Evolutionary conservation across 106 monocot species (phyloP), one percentile per base, ranked within the genome.

Genomic region (Xerophyta viscosa): DNA sequence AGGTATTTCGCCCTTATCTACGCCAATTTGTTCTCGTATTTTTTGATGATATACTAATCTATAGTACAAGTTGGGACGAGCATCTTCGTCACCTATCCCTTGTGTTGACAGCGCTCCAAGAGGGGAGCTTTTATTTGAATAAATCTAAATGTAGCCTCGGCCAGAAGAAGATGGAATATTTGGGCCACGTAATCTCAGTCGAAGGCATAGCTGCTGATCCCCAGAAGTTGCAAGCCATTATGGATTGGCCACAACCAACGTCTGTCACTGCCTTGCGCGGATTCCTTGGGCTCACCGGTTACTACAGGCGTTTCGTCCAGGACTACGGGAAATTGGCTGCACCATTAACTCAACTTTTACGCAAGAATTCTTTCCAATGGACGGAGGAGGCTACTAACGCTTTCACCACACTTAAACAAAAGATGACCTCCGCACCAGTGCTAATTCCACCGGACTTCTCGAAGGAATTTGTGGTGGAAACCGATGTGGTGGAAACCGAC

Each of bases 161-260:
- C n/a, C n/a, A n/a, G n/a, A n/a, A n/a, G n/a, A n/a, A n/a, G n/a
- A n/a, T n/a, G n/a, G n/a, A n/a, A n/a, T n/a, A n/a, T n/a, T n/a
- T n/a, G n/a, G n/a, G n/a, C n/a, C n/a, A n/a, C n/a, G n/a, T n/a
- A n/a, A n/a, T n/a, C n/a, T n/a, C n/a, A n/a, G n/a, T n/a, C n/a
- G n/a, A n/a, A n/a, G n/a, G n/a, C n/a, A n/a, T n/a, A n/a, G n/a
- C n/a, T n/a, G n/a, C n/a, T n/a, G n/a, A n/a, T n/a, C n/a, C n/a
- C n/a, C n/a, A n/a, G n/a, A n/a, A n/a, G n/a, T n/a, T n/a, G n/a
- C n/a, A n/a, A n/a, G n/a, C n/a, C n/a, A n/a, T n/a, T n/a, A n/a
- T n/a, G n/a, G n/a, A n/a, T n/a, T n/a, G 46, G 46, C 12, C 46
- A 46, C 11, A n/a, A n/a, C 46, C 46, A n/a, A 46, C 46, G 8